These are phyloP conservation scores for Suillus spraguei DNA, from an alignment of 768 basidiomycete genomes.

Conservation along the genomic window DNA sequence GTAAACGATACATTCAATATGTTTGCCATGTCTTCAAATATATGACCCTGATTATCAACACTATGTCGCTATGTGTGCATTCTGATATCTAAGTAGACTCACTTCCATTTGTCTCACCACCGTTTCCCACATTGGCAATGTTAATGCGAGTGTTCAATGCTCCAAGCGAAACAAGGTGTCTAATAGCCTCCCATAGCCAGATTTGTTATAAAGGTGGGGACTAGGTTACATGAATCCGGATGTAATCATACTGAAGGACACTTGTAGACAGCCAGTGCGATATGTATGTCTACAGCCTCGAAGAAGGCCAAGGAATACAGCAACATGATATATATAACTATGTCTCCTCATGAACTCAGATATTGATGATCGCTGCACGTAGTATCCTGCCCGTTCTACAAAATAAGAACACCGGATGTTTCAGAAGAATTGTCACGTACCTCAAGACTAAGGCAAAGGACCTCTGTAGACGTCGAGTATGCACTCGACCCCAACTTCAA, in stretches of 20 bases:
- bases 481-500: not conserved
- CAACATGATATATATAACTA: too few species aligned
- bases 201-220: too few species aligned
- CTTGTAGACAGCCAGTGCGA: too few species aligned
- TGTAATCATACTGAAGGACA: too few species aligned
- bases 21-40: too few species aligned
- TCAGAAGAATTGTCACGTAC: not conserved
- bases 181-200: too few species aligned
- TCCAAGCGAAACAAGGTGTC: too few species aligned
- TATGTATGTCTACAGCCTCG: not conserved
- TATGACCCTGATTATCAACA: too few species aligned
- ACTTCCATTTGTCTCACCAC: not conserved
- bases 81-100: not conserved
- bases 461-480: not conserved
- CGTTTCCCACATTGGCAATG: not conserved
- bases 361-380: not conserved
- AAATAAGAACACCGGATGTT: not conserved
- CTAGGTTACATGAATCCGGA: too few species aligned
- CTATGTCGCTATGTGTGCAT: not conserved
- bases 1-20: too few species aligned
- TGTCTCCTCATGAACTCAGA: not conserved
- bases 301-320: not conserved
- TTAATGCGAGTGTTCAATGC: not conserved
- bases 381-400: not conserved
- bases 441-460: not conserved